Conservation (phyloP, 352 stramenopile genomes). For the Pythium aquatile region DNA sequence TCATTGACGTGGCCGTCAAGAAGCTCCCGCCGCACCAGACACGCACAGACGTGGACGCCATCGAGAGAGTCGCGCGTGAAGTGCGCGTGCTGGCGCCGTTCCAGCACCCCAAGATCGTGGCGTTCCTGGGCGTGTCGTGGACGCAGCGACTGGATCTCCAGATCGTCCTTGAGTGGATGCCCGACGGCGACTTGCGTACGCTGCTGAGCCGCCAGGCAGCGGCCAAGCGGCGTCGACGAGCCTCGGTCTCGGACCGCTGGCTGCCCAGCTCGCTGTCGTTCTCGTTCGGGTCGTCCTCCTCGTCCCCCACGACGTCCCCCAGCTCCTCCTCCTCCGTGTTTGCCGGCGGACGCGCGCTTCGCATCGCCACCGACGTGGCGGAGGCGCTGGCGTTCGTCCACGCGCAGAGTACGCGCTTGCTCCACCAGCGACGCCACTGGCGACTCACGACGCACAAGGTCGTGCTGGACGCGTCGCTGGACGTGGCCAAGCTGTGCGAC, state of each 20-base stretch:
- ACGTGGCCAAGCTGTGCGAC: conserved; percentile 43
- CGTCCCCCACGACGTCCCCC: not conserved
- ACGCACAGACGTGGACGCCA: conserved; percentile 5
- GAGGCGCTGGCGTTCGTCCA: conserved; percentile 46
- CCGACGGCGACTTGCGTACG: conserved; percentile 43
- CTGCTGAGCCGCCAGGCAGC: conserved; percentile 26
- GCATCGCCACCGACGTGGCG: conserved; percentile 38
- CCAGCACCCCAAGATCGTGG: conserved; percentile 54
- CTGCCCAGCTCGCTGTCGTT: not conserved
- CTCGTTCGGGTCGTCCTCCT: not conserved
- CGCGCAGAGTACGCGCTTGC: conserved; percentile 32
- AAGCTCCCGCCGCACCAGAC: conserved; percentile 14
- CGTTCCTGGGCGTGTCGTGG: conserved; percentile 50
- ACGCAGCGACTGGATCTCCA: conserved; percentile 45
- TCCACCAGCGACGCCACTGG: conserved; percentile 29
- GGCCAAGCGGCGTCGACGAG: not conserved
- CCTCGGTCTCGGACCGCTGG: conserved; percentile 24
- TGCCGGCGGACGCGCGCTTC: conserved; percentile 12
- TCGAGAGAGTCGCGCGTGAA: conserved; percentile 37
- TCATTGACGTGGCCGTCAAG: conserved; percentile 5
- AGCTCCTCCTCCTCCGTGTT: not conserved
- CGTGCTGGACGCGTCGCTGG: conserved; percentile 30
- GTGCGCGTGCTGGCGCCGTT: conserved; percentile 52
- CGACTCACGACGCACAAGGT: conserved; percentile 53
- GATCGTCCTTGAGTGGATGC: conserved; percentile 55